Evolutionary conservation across 2,329 filamentous ascomycete species (phyloP), one percentile per base, ranked within the genome.

Genomic region (Aspergillus sp.): DNA sequence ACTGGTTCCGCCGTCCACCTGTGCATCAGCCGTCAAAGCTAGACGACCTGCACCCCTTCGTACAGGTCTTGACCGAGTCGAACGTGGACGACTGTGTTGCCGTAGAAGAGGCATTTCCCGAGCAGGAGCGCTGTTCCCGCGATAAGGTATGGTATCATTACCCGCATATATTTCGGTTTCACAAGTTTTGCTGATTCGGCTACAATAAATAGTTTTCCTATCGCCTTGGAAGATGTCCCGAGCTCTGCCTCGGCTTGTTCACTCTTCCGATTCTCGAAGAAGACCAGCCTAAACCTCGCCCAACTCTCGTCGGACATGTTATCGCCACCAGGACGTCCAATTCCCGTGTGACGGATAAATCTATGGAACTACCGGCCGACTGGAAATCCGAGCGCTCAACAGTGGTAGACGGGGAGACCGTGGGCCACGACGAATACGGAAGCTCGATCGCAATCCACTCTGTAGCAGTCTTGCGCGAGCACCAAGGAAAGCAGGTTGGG

Each of bases 371-470:
- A 42, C 91, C 91, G 1, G 72, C 78, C 39, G 82, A 89, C 69
- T 93, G 89, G 87, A 78, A 81, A 59, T 78, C 80, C 8, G 68
- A 73, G 48, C 75, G 75, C 56, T 68, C 70, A 58, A 71, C 69
- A 11, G 62, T 73, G 52, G 74, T 78, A 52, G 71, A 75, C 47
- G 78, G 64, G 34, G 57, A 81, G 36, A 69, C 73, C 2, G 68
- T 85, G 9, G 91, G 91, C 32, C 90, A 96, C 73, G 84, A 89
- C 65, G 85, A 91, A 57, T 78, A 80, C 15, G 91, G 91, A 39
- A 77, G 85, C 43, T 96, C 90, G 0, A 82, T 96, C 55, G 90
- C 86, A 55, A 77, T 96, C 49, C 93, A 97, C 74, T 93, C 90
- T 0, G 81, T 97, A 5, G 90, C 89, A 17, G 87, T 96, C 5